Conservation (phyloP, 176 grass and related monocot genomes). For the Oryza brachyantha region DNA sequence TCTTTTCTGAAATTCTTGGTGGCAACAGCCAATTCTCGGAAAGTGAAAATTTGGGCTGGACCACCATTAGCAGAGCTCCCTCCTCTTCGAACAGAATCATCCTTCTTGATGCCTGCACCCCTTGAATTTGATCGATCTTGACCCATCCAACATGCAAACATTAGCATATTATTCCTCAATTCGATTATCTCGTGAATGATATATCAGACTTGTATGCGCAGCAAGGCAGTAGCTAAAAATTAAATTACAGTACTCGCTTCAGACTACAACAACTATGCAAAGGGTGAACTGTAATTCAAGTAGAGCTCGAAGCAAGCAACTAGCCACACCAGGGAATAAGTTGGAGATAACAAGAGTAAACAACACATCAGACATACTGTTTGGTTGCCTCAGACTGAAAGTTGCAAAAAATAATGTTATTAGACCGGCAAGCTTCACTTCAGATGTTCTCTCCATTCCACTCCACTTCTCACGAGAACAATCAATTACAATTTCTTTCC, state of each 20-base stretch:
- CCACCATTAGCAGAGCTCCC: constrained; percentile 50
- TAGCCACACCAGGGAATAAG: constrained; percentile 4
- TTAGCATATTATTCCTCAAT: constrained; percentile 21
- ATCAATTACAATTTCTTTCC: neutral
- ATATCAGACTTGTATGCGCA: constrained; percentile 3
- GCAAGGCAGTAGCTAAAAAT: neutral
- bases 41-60: constrained; percentile 74
- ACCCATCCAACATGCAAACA: constrained; percentile 10
- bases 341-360: constrained; percentile 30
- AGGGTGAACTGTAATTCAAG: constrained; percentile 45
- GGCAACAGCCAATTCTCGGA: constrained; percentile 70
- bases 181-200: constrained; percentile 2
- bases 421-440: constrained; percentile 25
- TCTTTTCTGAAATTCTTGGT: constrained; percentile 83
- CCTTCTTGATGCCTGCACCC: constrained; percentile 49
- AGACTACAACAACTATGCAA: constrained; percentile 23
- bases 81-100: constrained; percentile 48
- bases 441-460: constrained; percentile 21
- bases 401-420: constrained; percentile 4
- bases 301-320: constrained; percentile 26
- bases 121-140: constrained; percentile 46
- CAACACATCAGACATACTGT: constrained; percentile 28
- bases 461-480: neutral
- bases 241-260: neutral
- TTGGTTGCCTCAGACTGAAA: constrained; percentile 21